Base-by-base conservation (phyloP, 805 yeast species). In the Wickerhamomyces bovis region DNA sequence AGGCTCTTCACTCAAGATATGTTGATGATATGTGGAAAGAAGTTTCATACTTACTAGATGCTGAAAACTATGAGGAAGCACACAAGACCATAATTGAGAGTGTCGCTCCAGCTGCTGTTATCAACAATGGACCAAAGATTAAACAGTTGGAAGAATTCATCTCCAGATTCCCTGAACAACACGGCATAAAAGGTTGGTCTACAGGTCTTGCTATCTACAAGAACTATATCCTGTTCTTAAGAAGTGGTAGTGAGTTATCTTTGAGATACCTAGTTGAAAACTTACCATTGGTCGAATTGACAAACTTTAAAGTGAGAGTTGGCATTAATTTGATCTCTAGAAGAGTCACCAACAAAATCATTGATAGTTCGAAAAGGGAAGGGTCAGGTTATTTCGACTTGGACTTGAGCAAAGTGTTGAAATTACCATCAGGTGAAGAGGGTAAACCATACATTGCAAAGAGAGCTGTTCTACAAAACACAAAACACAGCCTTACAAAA, bases 51-150 rank as follows among this genome's bases (percentile, higher is more conserved):
- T 73, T 84, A 41, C 64, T 88, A 1, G 72, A 70, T 12, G 96
- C 96, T 0, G 70, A 68, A 11, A 62, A 75, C 43, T 77, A 77
- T 68, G 69, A 65, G 0, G 80, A 77, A 36, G 96, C 96, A 0
- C 94, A 87, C 56, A 60, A 65, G 2, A 66, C 78, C 1, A 64
- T 87, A 4, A 55, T 81, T 9, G 58, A 67, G 1, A 61, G 71
- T 3, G 83, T 89, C 26, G 98, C 92, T 0, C 98, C 98, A 9
- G 62, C 65, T 13, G 76, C 83, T 3, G 77, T 90, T 1, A 75
- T 82, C 15, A 70, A 76, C n/a, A 73, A 76, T 46, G 65, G 63
- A 1, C 46, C 57, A 5, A 50, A 54, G 38, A 44, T 71, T 22
- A 41, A 48, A 6, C 52, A 58, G 11, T 54, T 79, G n/a, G 55